Evolutionary conservation across 768 basidiomycete species (phyloP), one percentile per base, ranked within the genome.

Genomic region (Calocera viscosa): DNA sequence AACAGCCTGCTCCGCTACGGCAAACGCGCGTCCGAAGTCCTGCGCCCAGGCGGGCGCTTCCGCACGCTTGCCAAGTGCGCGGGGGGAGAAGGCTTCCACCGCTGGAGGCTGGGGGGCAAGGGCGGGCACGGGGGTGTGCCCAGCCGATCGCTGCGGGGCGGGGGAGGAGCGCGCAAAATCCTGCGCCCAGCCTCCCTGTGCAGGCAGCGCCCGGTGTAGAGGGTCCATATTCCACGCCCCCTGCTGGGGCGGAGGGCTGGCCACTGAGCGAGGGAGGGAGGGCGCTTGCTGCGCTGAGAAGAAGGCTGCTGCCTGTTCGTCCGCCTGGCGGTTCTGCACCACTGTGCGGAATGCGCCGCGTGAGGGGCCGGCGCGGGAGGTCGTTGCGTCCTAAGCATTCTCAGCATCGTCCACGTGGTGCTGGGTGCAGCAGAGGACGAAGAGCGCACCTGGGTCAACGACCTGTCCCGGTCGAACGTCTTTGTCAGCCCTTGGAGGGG

Each of bases 401-500:
- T 60, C 14, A 60, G 53, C 30, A 14, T 32, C 26, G 16, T 2
- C 10, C 11, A 11, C 26, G 30, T 5, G 19, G 5, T 16, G 53
- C 26, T 2, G 30, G 30, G 30, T 28, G 19, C 2, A 2, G 24
- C 8, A 26, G 24, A 60, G 43, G 43, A 22, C 26, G 53, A 53
- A 40, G 24, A n/a, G 72, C 75, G 26, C 72, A 91, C 90, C 80
- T 91, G 90, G 74, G 90, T 89, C 1, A 83, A 72, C 10, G 89
- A 89, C 71, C 89, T 81, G 74, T 94, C 91, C 49, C 83, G 81
- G 70, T 90, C 89, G 69, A 92, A 87, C 49, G 83, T 81, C 73
- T 93, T 94, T 0, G 88, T 82, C 3, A 95, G 83, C 17, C 82
- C 83, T 72, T 91, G 89, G 19, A 95, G 76, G 12, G 91, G 85